These are phyloP conservation scores for Cercophora newfieldiana DNA, from an alignment of 495 filamentous ascomycete species.

Conservation along the genomic window DNA sequence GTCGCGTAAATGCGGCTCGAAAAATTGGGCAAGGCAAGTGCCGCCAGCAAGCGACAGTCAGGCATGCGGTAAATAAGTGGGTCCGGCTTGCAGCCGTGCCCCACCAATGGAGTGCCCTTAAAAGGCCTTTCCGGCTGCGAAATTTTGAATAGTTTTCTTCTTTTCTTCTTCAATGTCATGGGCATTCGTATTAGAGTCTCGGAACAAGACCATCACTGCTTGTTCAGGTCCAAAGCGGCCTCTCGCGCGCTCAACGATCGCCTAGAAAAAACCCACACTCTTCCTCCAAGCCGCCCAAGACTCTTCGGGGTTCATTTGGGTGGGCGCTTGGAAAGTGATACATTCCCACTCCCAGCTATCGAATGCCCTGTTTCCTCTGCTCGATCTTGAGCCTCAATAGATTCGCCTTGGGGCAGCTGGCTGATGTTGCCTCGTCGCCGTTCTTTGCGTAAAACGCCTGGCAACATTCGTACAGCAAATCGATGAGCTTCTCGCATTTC, in stretches of 20 bases:
- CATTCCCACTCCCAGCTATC: constrained; percentile 28
- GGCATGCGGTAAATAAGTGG: background rate
- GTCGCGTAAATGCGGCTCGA: constrained; percentile 29
- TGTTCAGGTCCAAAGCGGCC: constrained; percentile 81
- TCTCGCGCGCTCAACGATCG: constrained; percentile 98
- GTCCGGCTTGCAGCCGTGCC: background rate
- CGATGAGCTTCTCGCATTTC: constrained; percentile 76
- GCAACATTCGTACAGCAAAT: constrained; percentile 96
- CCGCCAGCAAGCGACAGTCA: background rate
- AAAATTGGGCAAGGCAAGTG: constrained; percentile 27
- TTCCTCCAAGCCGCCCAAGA: constrained; percentile 65
- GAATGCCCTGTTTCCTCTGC: constrained; percentile 58
- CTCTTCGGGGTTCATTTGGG: constrained; percentile 41
- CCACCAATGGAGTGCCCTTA: constrained; percentile 8
- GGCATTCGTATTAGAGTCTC: constrained; percentile 99
- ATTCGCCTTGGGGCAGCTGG: constrained; percentile 82
- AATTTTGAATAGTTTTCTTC: constrained; percentile 40
- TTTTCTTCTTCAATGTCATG: constrained; percentile 75
- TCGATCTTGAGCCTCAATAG: constrained; percentile 84
- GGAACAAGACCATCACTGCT: constrained; percentile 91
- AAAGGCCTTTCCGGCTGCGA: constrained; percentile 13
- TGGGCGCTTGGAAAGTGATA: constrained; percentile 48
- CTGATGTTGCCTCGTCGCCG: constrained; percentile 73
- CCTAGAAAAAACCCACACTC: constrained; percentile 76
- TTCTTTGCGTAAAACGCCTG: constrained; percentile 79